A percentile compares a stretch with the other conserved stretches of the same genome.
Conservation (phyloP, 2,329 filamentous ascomycete genomes). For the Fusarium denticulatum region DNA sequence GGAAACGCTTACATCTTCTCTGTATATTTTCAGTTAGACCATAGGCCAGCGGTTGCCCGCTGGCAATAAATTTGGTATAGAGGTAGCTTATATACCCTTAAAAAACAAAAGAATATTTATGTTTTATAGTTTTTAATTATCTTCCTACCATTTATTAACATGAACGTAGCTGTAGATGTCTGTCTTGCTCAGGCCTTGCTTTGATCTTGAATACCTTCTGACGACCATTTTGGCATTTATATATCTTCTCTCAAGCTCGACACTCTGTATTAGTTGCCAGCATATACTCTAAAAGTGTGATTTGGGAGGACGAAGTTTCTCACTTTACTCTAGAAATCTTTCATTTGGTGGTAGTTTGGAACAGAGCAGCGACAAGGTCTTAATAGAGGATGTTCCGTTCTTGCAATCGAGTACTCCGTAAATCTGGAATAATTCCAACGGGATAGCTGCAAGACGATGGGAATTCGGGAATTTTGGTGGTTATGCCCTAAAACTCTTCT, state of each 20-base stretch:
- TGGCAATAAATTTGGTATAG: background rate
- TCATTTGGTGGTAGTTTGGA: background rate
- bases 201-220: background rate
- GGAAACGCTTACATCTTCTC: background rate
- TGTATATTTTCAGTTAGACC: background rate
- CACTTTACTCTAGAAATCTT: background rate
- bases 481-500: background rate
- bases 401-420: background rate
- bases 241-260: background rate
- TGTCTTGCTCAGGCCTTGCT: background rate
- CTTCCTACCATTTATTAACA: background rate
- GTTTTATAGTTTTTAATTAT: background rate
- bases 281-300: background rate
- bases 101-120: too few species aligned
- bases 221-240: background rate
- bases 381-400: background rate
- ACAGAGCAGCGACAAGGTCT: background rate
- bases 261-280: background rate
- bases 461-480: background rate
- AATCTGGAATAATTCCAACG: background rate
- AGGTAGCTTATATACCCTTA: background rate
- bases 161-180: background rate
- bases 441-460: background rate
- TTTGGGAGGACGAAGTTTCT: background rate
- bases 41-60: background rate